Evolutionary conservation across 352 stramenopile genomes (phyloP), one percentile per base, ranked within the genome.

Genomic region (Globisporangium perplexum): DNA sequence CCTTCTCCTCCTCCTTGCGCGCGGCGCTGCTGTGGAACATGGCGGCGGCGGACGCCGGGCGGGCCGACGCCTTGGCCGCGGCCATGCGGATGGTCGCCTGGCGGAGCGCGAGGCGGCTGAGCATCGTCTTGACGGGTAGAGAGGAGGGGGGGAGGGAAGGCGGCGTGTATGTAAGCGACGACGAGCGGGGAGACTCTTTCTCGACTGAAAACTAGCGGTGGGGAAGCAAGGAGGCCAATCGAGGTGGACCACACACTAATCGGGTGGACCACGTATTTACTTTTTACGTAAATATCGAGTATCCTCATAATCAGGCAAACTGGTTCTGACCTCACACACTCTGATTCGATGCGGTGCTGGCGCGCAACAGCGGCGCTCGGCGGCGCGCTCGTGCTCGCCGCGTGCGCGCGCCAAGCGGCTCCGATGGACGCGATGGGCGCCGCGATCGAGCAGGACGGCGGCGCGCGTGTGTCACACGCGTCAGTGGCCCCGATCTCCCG

Each of bases 41-140:
- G 55, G 72, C 64, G 51, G 26, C 50, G 24, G 31, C 39, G 26
- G 23, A 18, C 31, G 49, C 45, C 22, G 50, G 39, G 42, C 55
- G 55, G 24, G 48, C 55, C 33, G 55, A 57, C 50, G 66, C 56
- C 66, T 82, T 76, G 43, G 64, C 53, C 41, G 61, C 60, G 53
- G 63, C 50, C 59, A 75, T 71, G 66, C 68, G 68, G 62, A 78
- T 70, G 42, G 73, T 72, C 62, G 69, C 68, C 63, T 82, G 71
- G 63, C 78, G 77, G 66, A 92, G 77, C 60, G 77, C 78, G 60
- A 86, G 70, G 62, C 78, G 78, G 69, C 73, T 76, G 63, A 92
- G 78, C 81, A 92, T 92, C 42, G 41, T 57, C 26, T 30, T 30
- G 26, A 30, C 26, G 26, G n/a, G n/a, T n/a, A 30, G 26, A 5